Conservation (phyloP, 108 stramenopile genomes). For the Aureococcus anophagefferens region DNA sequence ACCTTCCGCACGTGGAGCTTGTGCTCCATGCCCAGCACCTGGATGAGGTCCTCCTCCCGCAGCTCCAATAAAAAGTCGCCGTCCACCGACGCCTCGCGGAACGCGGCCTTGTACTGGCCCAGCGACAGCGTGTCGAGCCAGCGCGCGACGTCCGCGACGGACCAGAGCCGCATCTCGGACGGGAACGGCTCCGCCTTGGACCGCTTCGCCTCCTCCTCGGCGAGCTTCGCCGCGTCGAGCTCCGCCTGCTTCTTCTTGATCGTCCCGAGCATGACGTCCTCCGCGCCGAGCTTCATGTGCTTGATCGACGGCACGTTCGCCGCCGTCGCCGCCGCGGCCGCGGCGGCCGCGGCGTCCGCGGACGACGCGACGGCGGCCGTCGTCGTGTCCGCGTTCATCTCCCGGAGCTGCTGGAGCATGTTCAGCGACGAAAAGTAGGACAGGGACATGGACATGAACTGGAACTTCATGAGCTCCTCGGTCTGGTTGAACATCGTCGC, state of each 20-base stretch:
- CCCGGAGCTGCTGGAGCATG: constrained; percentile 48
- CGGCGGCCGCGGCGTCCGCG: constrained; percentile 48
- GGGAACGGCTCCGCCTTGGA: constrained; percentile 32
- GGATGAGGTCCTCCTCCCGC: constrained; percentile 39
- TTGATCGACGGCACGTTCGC: constrained; percentile 40
- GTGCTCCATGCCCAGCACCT: constrained; percentile 50
- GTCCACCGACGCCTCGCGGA: constrained; percentile 41
- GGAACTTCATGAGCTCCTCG: constrained; percentile 54
- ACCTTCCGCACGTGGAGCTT: constrained; percentile 48
- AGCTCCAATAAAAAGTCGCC: constrained; percentile 43
- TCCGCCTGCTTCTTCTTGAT: constrained; percentile 22
- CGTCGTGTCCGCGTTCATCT: constrained; percentile 54
- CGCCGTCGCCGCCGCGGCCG: constrained; percentile 43
- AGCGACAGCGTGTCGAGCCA: constrained; percentile 37
- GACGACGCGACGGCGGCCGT: constrained; percentile 35
- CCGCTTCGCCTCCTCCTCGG: constrained; percentile 27
- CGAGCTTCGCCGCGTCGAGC: constrained; percentile 14
- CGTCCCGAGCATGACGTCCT: constrained; percentile 13
- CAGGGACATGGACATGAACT: constrained; percentile 50
- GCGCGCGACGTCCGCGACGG: constrained; percentile 33
- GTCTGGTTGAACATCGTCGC: constrained; percentile 43
- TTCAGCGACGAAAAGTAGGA: constrained; percentile 46
- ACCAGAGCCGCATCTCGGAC: constrained; percentile 33
- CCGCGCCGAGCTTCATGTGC: constrained; percentile 21
- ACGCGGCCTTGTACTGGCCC: constrained; percentile 28